Conservation (phyloP, 257 asterid species). For the Nicotiana attenuata region DNA sequence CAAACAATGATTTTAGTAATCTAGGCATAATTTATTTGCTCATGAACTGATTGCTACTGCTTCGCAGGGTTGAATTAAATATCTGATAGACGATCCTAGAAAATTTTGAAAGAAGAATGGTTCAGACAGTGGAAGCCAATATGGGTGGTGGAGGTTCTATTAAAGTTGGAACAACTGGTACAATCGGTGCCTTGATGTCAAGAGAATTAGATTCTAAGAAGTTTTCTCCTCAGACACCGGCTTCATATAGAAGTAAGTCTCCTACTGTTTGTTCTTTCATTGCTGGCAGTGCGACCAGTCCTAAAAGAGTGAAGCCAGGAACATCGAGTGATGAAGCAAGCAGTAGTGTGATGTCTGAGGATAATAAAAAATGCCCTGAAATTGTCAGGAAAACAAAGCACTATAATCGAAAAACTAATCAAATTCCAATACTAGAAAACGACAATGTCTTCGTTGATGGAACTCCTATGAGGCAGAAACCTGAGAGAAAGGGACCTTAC, state of each 20-base stretch:
- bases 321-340: neutral
- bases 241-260: neutral
- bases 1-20: neutral
- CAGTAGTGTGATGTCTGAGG: neutral
- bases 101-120: constrained; percentile 31
- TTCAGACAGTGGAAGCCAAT: constrained; percentile 56
- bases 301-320: neutral
- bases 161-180: constrained; percentile 71
- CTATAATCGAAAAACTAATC: neutral
- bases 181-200: constrained; percentile 68
- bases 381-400: neutral
- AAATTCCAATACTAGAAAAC: constrained; percentile 22
- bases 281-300: constrained; percentile 8
- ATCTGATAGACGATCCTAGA: neutral
- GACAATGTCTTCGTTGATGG: constrained; percentile 9
- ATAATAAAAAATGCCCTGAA: neutral
- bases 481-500: constrained; percentile 7
- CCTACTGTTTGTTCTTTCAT: constrained; percentile 1
- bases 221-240: constrained; percentile 24
- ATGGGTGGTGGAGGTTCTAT: constrained; percentile 73
- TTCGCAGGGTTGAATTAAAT: neutral
- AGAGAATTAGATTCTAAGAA: constrained; percentile 56
- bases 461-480: neutral
- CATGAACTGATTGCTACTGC: neutral
- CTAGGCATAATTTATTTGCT: neutral